These are phyloP conservation scores for Sporothrix humicola DNA, from an alignment of 2,329 filamentous ascomycete species.

Conservation along the genomic window DNA sequence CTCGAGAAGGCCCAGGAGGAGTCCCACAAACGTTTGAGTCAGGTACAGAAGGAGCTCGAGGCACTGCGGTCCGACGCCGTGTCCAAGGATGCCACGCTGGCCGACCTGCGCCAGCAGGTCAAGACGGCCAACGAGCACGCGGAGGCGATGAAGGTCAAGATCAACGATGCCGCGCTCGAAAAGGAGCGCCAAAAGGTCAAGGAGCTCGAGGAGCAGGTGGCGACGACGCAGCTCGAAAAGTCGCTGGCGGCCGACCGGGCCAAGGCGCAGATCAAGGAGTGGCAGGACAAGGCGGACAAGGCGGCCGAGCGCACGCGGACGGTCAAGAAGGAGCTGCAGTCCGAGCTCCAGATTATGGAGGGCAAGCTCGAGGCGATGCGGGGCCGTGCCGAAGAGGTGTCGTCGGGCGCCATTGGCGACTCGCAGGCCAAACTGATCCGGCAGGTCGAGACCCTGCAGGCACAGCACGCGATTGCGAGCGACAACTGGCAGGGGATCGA, in stretches of 20 bases:
- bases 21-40: conserved; percentile 63
- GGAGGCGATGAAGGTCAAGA: conserved; percentile 69
- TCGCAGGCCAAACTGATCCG: conserved; percentile 87
- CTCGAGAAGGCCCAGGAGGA: conserved; percentile 62
- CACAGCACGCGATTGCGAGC: conserved; percentile 90
- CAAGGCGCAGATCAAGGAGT: conserved; percentile 72
- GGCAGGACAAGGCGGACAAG: conserved; percentile 74
- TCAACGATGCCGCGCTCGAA: conserved; percentile 70
- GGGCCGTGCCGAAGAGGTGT: conserved; percentile 83
- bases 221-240: conserved; percentile 78
- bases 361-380: conserved; percentile 89
- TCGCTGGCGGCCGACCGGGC: conserved; percentile 69
- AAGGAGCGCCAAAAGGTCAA: conserved; percentile 61
- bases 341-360: conserved; percentile 79
- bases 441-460: conserved; percentile 94
- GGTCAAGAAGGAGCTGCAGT: conserved; percentile 76
- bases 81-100: conserved; percentile 67
- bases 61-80: conserved; percentile 66
- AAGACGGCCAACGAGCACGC: conserved; percentile 70
- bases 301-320: conserved; percentile 72
- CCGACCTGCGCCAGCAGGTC: conserved; percentile 72
- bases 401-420: conserved; percentile 80
- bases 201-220: conserved; percentile 62
- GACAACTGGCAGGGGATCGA: conserved; percentile 99
- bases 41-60: conserved; percentile 57